Evolutionary conservation across 2,329 filamentous ascomycete species (phyloP), one percentile per base, ranked within the genome.

Genomic region (Daldinia eschscholtzii): DNA sequence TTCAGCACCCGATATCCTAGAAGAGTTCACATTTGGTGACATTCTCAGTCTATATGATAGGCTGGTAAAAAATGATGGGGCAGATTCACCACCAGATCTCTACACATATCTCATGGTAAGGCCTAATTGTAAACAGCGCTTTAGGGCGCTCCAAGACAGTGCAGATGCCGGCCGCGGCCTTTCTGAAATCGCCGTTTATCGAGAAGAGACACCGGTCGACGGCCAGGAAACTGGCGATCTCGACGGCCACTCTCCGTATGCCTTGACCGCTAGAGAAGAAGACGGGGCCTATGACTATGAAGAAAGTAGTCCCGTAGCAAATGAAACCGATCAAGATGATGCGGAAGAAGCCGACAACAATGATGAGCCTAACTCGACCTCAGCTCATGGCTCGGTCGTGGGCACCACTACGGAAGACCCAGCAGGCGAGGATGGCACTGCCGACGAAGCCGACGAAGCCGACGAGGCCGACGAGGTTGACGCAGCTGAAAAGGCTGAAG

Each of bases 101-200:
- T 77, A 76, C 61, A 76, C 71, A n/a, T 76, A 76, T 66, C 72
- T 79, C n/a, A 74, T 75, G 63, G 72, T 79, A 67, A 77, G 70
- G 65, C 78, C 78, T 35, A 77, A 74, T 41, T 79, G 77, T 57
- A 72, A 52, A 33, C 76, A 78, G 61, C 77, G 78, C 13, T 73
- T 79, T 60, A 70, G 75, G 68, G 78, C 78, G 10, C 71, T 79
- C 18, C 62, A 72, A 50, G 77, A 78, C 18, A 78, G 76, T 42
- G 78, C 77, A 35, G 74, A 73, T 18, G 67, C 76, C 12, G 78
- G 78, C 33, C 73, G 76, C 62, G 76, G 78, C 30, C 64, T 78
- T 20, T 77, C 76, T 33, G 76, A 79, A 64, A 70, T 79, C 46
- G 78, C 75, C 35, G 66, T 78, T 10, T 79, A 78, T 68, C 76